Percentiles rank a stretch among this genome's conserved stretches.
Conservation (phyloP, 2,329 filamentous ascomycete genomes). For the Fusarium chlamydosporum region DNA sequence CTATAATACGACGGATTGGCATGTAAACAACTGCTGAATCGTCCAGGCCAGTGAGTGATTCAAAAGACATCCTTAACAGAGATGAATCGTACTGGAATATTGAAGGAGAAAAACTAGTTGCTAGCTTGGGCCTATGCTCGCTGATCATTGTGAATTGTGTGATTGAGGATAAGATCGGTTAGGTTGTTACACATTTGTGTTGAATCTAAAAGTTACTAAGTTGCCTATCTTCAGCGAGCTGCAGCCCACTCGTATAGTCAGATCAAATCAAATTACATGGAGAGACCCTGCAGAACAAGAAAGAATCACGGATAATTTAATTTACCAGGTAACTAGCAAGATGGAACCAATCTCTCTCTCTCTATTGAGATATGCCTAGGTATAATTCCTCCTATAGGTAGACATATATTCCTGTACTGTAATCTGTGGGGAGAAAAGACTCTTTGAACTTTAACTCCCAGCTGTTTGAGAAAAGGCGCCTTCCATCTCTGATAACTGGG, state of each 20-base stretch:
- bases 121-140: not conserved
- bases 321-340: not conserved
- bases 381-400: constrained; percentile 1
- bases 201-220: not conserved
- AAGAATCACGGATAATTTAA: not conserved
- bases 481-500: no score
- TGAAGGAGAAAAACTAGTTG: not conserved
- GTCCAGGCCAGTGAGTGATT: constrained; percentile 17
- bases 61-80: not conserved
- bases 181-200: not conserved
- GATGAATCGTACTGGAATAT: constrained; percentile 2
- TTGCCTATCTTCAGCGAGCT: constrained; percentile 15
- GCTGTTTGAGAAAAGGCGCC: not conserved
- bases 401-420: not conserved
- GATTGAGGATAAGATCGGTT: constrained; percentile 3
- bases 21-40: constrained; percentile 1
- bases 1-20: not conserved
- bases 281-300: constrained; percentile 25
- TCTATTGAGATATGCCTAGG: not conserved
- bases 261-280: constrained; percentile 16
- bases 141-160: constrained; percentile 16
- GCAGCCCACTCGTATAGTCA: constrained; percentile 3
- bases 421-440: constrained; percentile 5
- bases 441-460: constrained; percentile 2
- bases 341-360: not conserved